Base-by-base conservation (phyloP, 169 alveolate species). In the Eimeria praecox region DNA sequence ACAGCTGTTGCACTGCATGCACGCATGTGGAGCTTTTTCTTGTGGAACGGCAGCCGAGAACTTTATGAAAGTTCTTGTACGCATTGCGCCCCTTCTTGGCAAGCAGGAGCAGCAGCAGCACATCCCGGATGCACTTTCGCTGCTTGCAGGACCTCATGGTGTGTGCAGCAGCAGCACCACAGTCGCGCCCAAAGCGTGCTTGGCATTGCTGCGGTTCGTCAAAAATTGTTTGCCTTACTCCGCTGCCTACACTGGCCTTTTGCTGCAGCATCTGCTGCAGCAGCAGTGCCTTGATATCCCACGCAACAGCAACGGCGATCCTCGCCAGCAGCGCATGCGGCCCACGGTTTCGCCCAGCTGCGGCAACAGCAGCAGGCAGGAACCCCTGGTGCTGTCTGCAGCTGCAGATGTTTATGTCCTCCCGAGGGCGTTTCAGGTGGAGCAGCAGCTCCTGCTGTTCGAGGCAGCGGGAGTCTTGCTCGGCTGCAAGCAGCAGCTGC, bases 201-300 rank as follows among this genome's bases (percentile, higher is more conserved):
- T 85, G 78, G 92, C 92, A 42, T 85, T 85, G 92, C 59, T 85
- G 92, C 78, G 92, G n/a, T 85, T 85, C 69, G 92, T 85, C 30
- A 85, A 85, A 54, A 85, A 85, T 38, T 54, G 78, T 35, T 33
- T 85, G 59, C 92, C 92, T 18, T 56, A 54, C 33, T 85, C 92
- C 27, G 92, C 92, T 85, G 80, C 92, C 5, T 85, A 85, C 78
- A 85, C 92, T n/a, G 56, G 92, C n/a, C 78, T 85, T 1, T 69
- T 85, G 78, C 78, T 85, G 92, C 92, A 59, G 80, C 92, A 85
- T 38, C 35, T 85, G 92, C 92, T 85, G 78, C 92, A 85, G 77
- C 78, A 85, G 92, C 92, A 85, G 77, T 85, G 92, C 92, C 78
- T 85, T 52, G 92, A 85, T 54, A 56, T 85, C 75, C 92, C 92